Evolutionary conservation across 352 stramenopile genomes (phyloP), one percentile per base, ranked within the genome.

Genomic region (Globisporangium solare): DNA sequence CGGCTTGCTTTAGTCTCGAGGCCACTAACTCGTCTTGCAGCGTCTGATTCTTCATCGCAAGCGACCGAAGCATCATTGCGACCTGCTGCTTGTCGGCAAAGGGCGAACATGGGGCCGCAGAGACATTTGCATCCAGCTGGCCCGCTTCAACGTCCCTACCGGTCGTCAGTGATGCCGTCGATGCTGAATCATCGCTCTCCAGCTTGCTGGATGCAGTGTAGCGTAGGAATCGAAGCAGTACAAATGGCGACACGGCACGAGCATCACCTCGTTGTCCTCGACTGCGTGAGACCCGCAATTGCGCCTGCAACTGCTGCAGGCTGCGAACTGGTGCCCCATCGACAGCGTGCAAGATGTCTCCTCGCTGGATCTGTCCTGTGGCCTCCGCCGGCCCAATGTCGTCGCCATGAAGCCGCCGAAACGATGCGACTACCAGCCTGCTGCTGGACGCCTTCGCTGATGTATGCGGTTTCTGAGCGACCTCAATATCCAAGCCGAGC

Each of bases 361-460:
- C 76, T 1, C 61, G 31, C 15, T 41, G 60, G 32, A 88, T 76
- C 49, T 83, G 68, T 10, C 64, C 57, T 42, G 56, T 73, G 4
- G 66, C 66, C 49, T 88, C 78, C 0, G 78, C 78, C 7, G 78
- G 78, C 6, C 76, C 78, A 14, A 78, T 37, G 47, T 86, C 78
- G 1, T 52, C 7, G 0, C 21, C 24, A 39, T 73, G 62, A 10
- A 76, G 27, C 17, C 74, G 68, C 7, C 78, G 71, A 43, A 88
- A 88, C 1, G 71, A 85, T 20, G 62, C 56, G 20, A 74, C 65
- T n/a, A 86, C 54, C 4, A 76, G 32, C 2, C 8, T 53, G 13
- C 6, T 10, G 4, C 8, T 35, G 3, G 13, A 47, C 24, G 13
- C 51, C 27, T 39, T 37, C 20, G 3, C 14, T 14, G 4, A 47